phyloP scores from a whole-genome alignment of 1,284 basidiomycete species.

The Apiotrichum laibachii region DNA sequence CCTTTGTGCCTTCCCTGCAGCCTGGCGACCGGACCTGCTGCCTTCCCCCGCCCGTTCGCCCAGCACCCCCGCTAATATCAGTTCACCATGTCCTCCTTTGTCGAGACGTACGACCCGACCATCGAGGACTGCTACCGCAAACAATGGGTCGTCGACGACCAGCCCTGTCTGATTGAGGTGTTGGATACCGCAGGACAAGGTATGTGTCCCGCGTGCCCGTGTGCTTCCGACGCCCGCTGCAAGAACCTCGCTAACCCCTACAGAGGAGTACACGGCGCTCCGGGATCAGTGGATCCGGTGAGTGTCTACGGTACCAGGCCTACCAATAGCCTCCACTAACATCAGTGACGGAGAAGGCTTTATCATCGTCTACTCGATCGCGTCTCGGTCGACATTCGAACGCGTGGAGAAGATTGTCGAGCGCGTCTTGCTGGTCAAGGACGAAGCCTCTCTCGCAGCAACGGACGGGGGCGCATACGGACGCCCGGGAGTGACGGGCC shows the following conservation, averaged over 20 bases:
- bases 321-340: not conserved
- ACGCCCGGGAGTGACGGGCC: not conserved
- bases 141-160: conserved; percentile 84
- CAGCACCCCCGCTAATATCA: conserved; percentile 38
- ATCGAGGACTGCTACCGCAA: conserved; percentile 95
- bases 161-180: conserved; percentile 87
- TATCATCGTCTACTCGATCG: conserved; percentile 71
- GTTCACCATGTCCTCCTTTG: conserved; percentile 91
- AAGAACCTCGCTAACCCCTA: not conserved
- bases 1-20: too few species aligned
- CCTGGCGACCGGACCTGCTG: too few species aligned
- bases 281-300: conserved; percentile 98
- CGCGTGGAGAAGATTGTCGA: conserved; percentile 92
- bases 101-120: conserved; percentile 63
- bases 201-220: conserved; percentile 49
- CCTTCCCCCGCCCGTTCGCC: too few species aligned
- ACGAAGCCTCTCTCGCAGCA: conserved; percentile 61
- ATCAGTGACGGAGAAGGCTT: conserved; percentile 95
- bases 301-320: conserved; percentile 42
- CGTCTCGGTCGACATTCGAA: conserved; percentile 89
- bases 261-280: conserved; percentile 94
- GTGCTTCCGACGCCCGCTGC: not conserved
- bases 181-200: conserved; percentile 93
- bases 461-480: conserved; percentile 8
- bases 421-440: conserved; percentile 89